A percentile compares a stretch with the other conserved stretches of the same genome.
Evolutionary conservation across 1,139 yeast species (phyloP).

Genomic region (Candida tunisiensis): DNA sequence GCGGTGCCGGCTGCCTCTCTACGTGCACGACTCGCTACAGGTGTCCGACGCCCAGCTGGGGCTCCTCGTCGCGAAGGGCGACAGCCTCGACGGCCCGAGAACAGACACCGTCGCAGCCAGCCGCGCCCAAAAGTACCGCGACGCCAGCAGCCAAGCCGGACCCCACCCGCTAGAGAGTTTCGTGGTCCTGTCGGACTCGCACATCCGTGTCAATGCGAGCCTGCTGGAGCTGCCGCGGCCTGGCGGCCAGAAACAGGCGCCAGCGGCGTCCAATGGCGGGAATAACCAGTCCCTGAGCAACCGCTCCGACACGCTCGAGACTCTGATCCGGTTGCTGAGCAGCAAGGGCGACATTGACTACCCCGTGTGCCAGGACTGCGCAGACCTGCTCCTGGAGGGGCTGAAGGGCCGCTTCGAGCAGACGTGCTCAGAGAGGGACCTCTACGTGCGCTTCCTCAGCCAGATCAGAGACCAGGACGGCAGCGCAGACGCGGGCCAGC

Average conservation of each 20-base stretch:
- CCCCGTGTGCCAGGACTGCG: conserved; percentile 83
- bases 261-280: conserved; percentile 6
- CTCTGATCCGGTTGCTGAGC: conserved; percentile 47
- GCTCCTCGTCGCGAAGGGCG: conserved; percentile 16
- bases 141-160: conserved; percentile 2
- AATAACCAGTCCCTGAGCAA: too few species aligned
- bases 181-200: conserved; percentile 23
- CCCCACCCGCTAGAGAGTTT: conserved; percentile 21
- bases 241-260: conserved; percentile 1
- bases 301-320: conserved; percentile 32
- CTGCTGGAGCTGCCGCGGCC: conserved; percentile 3
- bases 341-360: conserved; percentile 68
- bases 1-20: conserved; percentile 40
- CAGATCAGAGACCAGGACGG: conserved; percentile 43
- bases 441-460: conserved; percentile 54
- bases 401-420: conserved; percentile 59
- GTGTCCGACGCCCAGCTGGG: conserved; percentile 36
- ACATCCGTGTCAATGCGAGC: conserved; percentile 6
- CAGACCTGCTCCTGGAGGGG: conserved; percentile 46
- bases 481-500: conserved; percentile 25
- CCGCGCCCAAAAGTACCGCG: conserved; percentile 8
- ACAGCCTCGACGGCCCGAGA: conserved; percentile 7
- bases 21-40: conserved; percentile 37
- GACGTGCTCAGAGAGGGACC: conserved; percentile 61
- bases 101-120: conserved; percentile 17